Conservation (phyloP, 768 basidiomycete genomes). For the Daedalea quercina region DNA sequence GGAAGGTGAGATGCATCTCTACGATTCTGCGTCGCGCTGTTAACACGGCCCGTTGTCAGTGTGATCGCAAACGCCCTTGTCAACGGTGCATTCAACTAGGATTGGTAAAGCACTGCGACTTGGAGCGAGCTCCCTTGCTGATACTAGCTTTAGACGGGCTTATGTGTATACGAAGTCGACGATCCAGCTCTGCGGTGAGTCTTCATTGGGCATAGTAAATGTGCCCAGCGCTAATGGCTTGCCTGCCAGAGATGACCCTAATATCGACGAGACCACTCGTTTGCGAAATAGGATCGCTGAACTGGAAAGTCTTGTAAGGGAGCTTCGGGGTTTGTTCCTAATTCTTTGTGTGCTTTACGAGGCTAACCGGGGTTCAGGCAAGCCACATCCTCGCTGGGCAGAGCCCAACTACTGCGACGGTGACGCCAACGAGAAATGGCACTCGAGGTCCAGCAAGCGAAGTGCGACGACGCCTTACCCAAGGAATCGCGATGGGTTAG, state of each 20-base stretch:
- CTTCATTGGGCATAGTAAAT: not conserved
- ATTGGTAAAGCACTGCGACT: slow-evolving; percentile 39
- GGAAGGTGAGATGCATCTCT: slow-evolving; percentile 55
- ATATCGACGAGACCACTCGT: slow-evolving; percentile 80
- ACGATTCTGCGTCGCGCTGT: slow-evolving; percentile 6
- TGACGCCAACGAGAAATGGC: slow-evolving; percentile 81
- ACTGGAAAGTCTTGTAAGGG: slow-evolving; percentile 86
- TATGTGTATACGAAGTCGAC: slow-evolving; percentile 93
- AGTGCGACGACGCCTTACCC: slow-evolving; percentile 23
- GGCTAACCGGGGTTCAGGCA: slow-evolving; percentile 38
- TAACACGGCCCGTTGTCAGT: slow-evolving; percentile 37
- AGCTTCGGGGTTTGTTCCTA: slow-evolving; percentile 57
- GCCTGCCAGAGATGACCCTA: slow-evolving; percentile 68
- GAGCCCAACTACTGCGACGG: slow-evolving; percentile 73
- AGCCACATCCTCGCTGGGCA: slow-evolving; percentile 85
- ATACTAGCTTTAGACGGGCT: slow-evolving; percentile 64
- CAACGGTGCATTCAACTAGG: slow-evolving; percentile 87
- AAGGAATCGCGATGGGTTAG: slow-evolving; percentile 18
- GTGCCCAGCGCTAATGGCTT: not conserved
- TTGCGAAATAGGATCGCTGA: slow-evolving; percentile 86
- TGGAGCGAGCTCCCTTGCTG: not conserved
- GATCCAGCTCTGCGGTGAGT: slow-evolving; percentile 73
- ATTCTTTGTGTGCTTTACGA: not conserved
- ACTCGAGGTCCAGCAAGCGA: slow-evolving; percentile 74
- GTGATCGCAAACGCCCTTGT: slow-evolving; percentile 89